Conservation (phyloP, 2,329 filamentous ascomycete species). For the Coniochaeta ligniaria region DNA sequence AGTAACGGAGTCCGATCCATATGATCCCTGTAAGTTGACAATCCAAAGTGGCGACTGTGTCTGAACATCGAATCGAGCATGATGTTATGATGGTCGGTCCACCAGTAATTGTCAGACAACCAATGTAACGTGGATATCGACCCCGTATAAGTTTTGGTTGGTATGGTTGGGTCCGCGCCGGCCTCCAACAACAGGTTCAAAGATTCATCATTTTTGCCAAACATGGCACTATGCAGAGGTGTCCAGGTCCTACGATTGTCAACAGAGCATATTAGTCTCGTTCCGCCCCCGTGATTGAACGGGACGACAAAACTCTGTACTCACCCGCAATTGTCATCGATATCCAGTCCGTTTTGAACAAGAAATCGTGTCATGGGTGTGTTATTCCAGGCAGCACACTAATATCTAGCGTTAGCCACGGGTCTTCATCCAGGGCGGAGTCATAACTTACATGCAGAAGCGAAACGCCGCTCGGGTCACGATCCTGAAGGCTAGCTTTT, state of each 20-base stretch:
- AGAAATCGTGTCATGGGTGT: background rate
- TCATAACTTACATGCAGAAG: background rate
- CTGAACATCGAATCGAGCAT: background rate
- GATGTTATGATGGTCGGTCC: background rate
- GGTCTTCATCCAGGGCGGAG: background rate
- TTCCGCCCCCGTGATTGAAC: background rate
- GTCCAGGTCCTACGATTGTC: background rate
- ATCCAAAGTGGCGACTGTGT: background rate
- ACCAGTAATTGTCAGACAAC: no score
- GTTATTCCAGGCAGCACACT: background rate
- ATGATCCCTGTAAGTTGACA: background rate
- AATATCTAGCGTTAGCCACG: background rate
- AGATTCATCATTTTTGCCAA: background rate
- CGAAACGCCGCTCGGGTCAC: background rate
- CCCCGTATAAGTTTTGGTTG: no score
- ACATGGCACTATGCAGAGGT: background rate
- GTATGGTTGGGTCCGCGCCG: background rate
- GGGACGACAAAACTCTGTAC: background rate
- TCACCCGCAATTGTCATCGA: background rate
- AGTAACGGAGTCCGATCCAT: background rate
- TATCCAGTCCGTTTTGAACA: background rate
- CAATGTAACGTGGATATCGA: no score
- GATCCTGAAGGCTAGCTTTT: background rate
- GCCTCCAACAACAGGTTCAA: background rate
- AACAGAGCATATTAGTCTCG: background rate